phyloP scores from a whole-genome alignment of 352 stramenopile species.

The Plasmopara muralis region DNA sequence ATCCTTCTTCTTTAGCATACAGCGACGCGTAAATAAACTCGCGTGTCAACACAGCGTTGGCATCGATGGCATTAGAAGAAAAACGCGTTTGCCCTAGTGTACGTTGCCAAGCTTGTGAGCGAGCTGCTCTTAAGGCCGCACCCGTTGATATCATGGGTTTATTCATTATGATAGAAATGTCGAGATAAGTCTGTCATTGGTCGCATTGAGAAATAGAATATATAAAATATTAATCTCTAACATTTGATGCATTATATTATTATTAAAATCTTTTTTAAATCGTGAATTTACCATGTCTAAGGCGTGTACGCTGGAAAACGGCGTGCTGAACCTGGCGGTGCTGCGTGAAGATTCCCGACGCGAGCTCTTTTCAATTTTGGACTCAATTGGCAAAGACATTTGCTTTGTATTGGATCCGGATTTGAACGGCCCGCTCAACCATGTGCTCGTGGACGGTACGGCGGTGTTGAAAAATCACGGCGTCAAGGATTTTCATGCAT shows the following conservation, averaged over 20 bases:
- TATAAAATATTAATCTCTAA: too few species aligned
- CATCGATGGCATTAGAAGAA: not conserved
- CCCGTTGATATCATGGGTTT: too few species aligned
- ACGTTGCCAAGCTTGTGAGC: not conserved
- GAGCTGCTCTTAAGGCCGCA: not conserved
- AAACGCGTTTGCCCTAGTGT: not conserved
- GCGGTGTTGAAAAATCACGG: constrained; percentile 80
- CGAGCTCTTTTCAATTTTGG: constrained; percentile 80
- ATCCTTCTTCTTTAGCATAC: constrained; percentile 70
- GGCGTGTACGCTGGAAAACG: constrained; percentile 74
- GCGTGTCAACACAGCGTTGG: constrained; percentile 44
- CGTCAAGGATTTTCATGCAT: constrained; percentile 80
- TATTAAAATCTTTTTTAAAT: too few species aligned
- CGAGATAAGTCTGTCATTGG: not conserved
- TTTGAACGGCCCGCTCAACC: constrained; percentile 73
- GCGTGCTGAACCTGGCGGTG: constrained; percentile 78
- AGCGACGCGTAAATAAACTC: constrained; percentile 82
- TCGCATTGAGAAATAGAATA: too few species aligned
- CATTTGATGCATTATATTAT: too few species aligned
- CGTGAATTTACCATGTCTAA: constrained; percentile 84
- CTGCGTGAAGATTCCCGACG: constrained; percentile 78
- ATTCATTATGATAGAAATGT: too few species aligned
- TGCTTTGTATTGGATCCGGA: constrained; percentile 83
- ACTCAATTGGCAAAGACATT: constrained; percentile 82
- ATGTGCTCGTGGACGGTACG: constrained; percentile 83